Evolutionary conservation across 129 eudicot species (phyloP).

Genomic region (Chrysanthemum seticuspe): DNA sequence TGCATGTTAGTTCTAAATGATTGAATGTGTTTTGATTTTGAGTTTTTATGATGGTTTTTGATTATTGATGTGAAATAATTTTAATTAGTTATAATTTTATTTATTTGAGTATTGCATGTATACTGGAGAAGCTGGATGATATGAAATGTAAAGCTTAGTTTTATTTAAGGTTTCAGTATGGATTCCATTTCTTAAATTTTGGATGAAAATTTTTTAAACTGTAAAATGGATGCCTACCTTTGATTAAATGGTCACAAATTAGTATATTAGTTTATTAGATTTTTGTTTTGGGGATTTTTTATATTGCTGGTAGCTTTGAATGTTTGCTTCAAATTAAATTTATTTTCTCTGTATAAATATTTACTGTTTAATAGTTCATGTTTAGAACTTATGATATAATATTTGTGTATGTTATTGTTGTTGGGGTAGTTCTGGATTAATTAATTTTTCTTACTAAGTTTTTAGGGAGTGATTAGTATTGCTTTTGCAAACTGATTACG

Average conservation of each 20-base stretch:
- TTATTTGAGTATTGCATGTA: neutral
- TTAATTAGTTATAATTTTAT: neutral
- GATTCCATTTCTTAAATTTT: neutral
- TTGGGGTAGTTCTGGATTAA: neutral
- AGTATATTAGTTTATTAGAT: neutral
- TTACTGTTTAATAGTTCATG: neutral
- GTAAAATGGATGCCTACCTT: neutral
- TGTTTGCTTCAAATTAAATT: neutral
- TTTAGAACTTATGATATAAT: neutral
- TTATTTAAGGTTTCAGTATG: too few species aligned
- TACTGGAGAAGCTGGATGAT: slow-evolving; percentile 12
- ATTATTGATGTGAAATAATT: neutral
- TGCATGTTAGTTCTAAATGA: slow-evolving; percentile 18
- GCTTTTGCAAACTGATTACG: too few species aligned
- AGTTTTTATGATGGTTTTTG: neutral
- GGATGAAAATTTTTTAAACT: neutral
- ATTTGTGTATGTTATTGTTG: neutral
- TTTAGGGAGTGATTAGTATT: too few species aligned
- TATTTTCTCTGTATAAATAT: neutral
- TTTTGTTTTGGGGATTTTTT: neutral
- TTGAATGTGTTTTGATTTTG: neutral
- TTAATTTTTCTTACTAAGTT: too few species aligned
- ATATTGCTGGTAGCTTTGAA: slow-evolving; percentile 2
- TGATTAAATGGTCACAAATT: neutral
- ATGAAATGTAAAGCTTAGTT: neutral